Base-by-base conservation (phyloP, 345 rosid species). In the Pistacia vera region DNA sequence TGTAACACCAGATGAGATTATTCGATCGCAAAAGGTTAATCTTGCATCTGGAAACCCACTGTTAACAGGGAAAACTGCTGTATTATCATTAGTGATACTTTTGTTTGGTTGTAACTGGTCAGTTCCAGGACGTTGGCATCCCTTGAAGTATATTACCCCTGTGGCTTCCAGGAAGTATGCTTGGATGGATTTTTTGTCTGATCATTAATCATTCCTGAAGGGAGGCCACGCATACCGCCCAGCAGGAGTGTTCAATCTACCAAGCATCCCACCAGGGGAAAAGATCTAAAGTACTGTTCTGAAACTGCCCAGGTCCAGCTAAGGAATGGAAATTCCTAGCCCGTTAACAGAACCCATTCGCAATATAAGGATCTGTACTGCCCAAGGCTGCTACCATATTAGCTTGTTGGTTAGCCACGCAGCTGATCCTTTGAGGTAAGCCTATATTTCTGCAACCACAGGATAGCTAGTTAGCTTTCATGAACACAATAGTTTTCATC, bases 371-470 rank as follows among this genome's bases (percentile, higher is more conserved):
- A 79, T 91, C 95, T 12, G 90, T 55, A 80, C 87, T 73, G 28
- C 85, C 84, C 25, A 81, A 75, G 63, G 87, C 85, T 54, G 86
- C 89, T 48, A 86, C 90, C 89, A 85, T 84, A 62, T 83, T 85
- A 71, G 91, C 92, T 80, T 90, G 95, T 80, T 89, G 94, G 81
- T 78, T 86, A 62, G 88, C 84, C 69, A 83, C 90, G 20, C 86
- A 83, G 74, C 93, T 91, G 65, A 89, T 85, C 80, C 91, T 87
- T 86, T 92, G 57, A 94, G 90, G 84, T 85, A 88, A 89, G 90
- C 71, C 98, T 86, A 61, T 88, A 94, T 77, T 94, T 94, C 98
- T 93, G 85, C 84, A 86, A 44, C 74, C 73, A 80, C 12, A 62
- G 35, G 70, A 49, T 16, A 55, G 68, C 65, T 10, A 36, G 41